Conservation (phyloP, 306 rosid species). For the Gastrolobium villosum region DNA sequence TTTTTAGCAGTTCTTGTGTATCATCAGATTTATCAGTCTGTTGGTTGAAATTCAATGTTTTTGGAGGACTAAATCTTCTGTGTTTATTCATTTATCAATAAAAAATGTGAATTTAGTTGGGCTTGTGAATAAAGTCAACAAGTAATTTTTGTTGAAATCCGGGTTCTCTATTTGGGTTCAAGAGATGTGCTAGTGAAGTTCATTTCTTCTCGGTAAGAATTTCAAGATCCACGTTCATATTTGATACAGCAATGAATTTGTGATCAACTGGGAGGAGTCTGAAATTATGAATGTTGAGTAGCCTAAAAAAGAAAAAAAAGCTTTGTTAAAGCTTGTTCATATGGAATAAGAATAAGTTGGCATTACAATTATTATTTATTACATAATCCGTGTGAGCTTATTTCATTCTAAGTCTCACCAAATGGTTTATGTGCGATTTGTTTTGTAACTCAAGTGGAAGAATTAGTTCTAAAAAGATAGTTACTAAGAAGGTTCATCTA, state of each 20-base stretch:
- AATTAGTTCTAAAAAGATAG: not conserved
- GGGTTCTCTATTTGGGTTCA: constrained; percentile 26
- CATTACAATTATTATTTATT: too few species aligned
- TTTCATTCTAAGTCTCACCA: too few species aligned
- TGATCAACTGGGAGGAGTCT: not conserved
- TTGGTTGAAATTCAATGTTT: constrained; percentile 40
- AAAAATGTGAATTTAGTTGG: constrained; percentile 50
- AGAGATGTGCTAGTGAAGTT: constrained; percentile 10
- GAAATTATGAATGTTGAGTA: too few species aligned
- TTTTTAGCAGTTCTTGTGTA: constrained; percentile 37
- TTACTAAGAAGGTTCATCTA: not conserved
- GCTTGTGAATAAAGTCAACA: constrained; percentile 26
- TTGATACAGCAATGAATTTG: not conserved
- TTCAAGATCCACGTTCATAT: not conserved
- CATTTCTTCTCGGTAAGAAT: not conserved
- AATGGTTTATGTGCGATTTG: not conserved
- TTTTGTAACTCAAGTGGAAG: not conserved
- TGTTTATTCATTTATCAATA: constrained; percentile 52
- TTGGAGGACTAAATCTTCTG: constrained; percentile 47
- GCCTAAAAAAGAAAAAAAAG: too few species aligned
- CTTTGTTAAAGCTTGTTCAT: too few species aligned
- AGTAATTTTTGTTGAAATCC: constrained; percentile 35
- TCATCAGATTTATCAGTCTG: constrained; percentile 45
- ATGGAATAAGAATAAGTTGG: too few species aligned
- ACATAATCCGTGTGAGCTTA: too few species aligned